phyloP scores from a whole-genome alignment of 805 yeast species.

The Phaffomyces antillensis region DNA sequence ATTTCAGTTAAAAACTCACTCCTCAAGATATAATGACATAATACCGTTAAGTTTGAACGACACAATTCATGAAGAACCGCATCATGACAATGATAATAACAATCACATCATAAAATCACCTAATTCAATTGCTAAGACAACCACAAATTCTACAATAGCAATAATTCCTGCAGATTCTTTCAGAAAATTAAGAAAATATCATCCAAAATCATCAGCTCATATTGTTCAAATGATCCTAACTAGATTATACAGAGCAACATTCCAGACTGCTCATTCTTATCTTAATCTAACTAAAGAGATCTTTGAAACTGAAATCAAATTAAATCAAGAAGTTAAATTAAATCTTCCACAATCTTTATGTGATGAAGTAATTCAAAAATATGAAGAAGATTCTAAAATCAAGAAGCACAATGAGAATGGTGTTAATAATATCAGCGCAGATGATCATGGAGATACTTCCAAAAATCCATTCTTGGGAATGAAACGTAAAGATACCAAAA shows the following conservation, averaged over 20 bases:
- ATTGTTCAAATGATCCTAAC: slow-evolving; percentile 89
- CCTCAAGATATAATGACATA: slow-evolving; percentile 9
- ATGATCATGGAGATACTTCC: background rate
- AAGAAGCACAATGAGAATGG: background rate
- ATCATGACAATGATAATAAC: background rate
- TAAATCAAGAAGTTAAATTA: slow-evolving; percentile 43
- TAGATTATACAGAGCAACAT: slow-evolving; percentile 81
- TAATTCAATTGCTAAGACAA: slow-evolving; percentile 65
- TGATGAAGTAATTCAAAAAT: slow-evolving; percentile 45
- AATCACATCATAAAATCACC: slow-evolving; percentile 6
- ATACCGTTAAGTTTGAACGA: slow-evolving; percentile 16
- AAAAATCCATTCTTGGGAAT: background rate
- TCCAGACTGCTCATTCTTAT: slow-evolving; percentile 83
- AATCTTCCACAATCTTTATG: slow-evolving; percentile 60
- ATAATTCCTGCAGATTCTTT: slow-evolving; percentile 86
- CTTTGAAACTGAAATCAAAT: slow-evolving; percentile 60
- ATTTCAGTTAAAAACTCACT: background rate
- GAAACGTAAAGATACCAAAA: background rate
- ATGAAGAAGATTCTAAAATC: slow-evolving; percentile 16
- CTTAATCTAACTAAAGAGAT: slow-evolving; percentile 80
- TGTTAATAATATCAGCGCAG: background rate
- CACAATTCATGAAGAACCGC: background rate
- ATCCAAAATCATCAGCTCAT: slow-evolving; percentile 87
- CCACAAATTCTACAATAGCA: slow-evolving; percentile 74
- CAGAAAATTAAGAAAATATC: slow-evolving; percentile 57